Base-by-base conservation (phyloP, 1,284 basidiomycete species). In the Nidula niveotomentosa region DNA sequence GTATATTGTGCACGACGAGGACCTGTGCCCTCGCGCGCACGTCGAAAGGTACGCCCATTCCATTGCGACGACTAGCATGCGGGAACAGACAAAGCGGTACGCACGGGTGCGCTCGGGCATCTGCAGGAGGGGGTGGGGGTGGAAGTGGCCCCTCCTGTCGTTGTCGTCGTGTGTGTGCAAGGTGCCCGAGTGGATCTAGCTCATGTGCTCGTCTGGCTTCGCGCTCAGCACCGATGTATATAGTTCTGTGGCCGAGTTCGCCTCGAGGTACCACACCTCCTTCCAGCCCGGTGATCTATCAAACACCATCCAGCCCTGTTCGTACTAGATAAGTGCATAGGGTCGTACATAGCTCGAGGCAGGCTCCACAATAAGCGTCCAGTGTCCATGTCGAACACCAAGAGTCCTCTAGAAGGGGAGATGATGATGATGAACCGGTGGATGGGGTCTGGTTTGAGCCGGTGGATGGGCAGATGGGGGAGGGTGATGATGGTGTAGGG, bases 301-400 rank as follows among this genome's bases (percentile, higher is more conserved):
- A 63, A 90, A 89, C 49, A 91, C 70, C 48, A 91, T 70, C 63
- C 80, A 90, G 6, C 90, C 90, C 36, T 80, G 71, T n/a, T 76
- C 81, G 60, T 90, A 92, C 66, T 92, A 90, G 61, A 83, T 80
- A 63, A 91, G 90, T 0, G 88, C 88, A 53, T 75, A 81, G 5
- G 62, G 60, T 13, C 77, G 76, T 17, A 84, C 79, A 63, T 86
- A 78, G 8, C 59, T 64, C 85, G 88, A 44, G 79, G 74, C 36
- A 91, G 73, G 13, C 70, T 66, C 88, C 88, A 92, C 18, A 90
- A 67, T 2, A 79, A 53, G 2, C 66, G 58, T 45, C 78, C 75
- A 1, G 67, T 74, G 10, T 77, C 65, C 36, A 89, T 66, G 60
- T 86, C 81, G 13, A 73, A 75, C 0, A 90, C 86, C 0, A 63